Evolutionary conservation across 164 flowering plant species (phyloP), one percentile per base, ranked within the genome.

Genomic region (Platanus orientalis): DNA sequence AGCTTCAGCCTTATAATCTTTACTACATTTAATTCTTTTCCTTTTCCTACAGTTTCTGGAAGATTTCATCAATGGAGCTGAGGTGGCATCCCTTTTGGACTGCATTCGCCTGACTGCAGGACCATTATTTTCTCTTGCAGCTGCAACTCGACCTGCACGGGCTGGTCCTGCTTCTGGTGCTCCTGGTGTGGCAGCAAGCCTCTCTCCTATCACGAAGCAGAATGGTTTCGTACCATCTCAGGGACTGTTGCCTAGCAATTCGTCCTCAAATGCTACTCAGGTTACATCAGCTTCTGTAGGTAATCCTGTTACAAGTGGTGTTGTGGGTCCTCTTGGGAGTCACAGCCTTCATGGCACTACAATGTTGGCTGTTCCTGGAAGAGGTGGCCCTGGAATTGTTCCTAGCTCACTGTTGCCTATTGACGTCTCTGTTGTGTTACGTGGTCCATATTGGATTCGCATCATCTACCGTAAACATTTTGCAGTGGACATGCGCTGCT

Each of bases 401-500:
- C 96, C 97, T 10, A 95, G 99, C 78, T 92, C 99, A 45, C 68
- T 95, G 64, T 75, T 95, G 72, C 99, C 99, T 25, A 90, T 90
- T 49, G 99, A 95, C 79, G 99, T 95, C 36, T 92, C 99, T 68
- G 90, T 95, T 65, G 99, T 95, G 16, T 74, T 95, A 19, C 88
- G 97, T 28, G 94, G 99, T 23, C 97, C 99, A 21, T 95, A 90
- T 63, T 95, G 99, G 99, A 95, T 95, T 65, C 76, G 97, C 47
- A 88, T 95, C 42, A 84, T 95, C 44, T 95, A 95, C 58, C 89
- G 97, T 11, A 92, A 92, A 73, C 67, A 83, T 29, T 95, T 95
- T 84, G 89, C 97, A 3, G 96, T 95, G 60, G 97, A 95, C 74
- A 92, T 95, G 99, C 90, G 99, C 42, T 95, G 97, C 80, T 91